Percentiles rank a stretch among this genome's conserved stretches.
Conservation (phyloP, 768 basidiomycete species). For the Podaxis mareebaensis region DNA sequence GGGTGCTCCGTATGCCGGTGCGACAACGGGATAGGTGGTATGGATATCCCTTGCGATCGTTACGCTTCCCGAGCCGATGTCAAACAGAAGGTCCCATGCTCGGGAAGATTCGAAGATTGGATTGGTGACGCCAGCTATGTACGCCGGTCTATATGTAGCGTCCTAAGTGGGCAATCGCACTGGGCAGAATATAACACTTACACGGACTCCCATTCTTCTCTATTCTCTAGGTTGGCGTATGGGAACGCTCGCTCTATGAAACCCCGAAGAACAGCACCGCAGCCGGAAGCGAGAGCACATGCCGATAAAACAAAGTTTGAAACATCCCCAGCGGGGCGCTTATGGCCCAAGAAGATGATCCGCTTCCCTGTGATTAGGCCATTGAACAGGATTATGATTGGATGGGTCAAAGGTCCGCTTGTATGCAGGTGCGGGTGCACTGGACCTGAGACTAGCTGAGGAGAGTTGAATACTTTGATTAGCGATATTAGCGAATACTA, state of each 20-base stretch:
- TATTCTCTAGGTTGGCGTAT: slow-evolving; percentile 86
- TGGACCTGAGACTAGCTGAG: slow-evolving; percentile 66
- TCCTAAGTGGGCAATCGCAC: slow-evolving; percentile 1
- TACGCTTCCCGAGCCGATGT: slow-evolving; percentile 85
- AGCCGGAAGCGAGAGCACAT: slow-evolving; percentile 90
- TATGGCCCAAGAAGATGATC: slow-evolving; percentile 94
- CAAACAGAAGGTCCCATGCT: slow-evolving; percentile 92
- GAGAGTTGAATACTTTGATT: slow-evolving; percentile 73
- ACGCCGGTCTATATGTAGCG: slow-evolving; percentile 65
- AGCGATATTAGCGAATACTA: slow-evolving; percentile 93
- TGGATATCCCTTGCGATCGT: slow-evolving; percentile 87
- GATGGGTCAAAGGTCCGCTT: slow-evolving; percentile 86
- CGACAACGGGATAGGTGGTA: slow-evolving; percentile 49
- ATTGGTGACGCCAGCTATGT: slow-evolving; percentile 96
- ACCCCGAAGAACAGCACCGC: slow-evolving; percentile 79
- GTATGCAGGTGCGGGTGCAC: slow-evolving; percentile 93
- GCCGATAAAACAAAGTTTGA: slow-evolving; percentile 92
- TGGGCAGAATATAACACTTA: slow-evolving; percentile 40
- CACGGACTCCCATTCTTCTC: slow-evolving; percentile 90
- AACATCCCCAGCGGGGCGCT: slow-evolving; percentile 85
- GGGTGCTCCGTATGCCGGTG: slow-evolving; percentile 41
- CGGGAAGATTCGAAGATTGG: slow-evolving; percentile 90
- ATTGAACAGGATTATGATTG: slow-evolving; percentile 94
- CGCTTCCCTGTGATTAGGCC: slow-evolving; percentile 93
- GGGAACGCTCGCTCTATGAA: slow-evolving; percentile 93